Evolutionary conservation across 768 basidiomycete genomes (phyloP).

Genomic region (Dacryopinax primogenitus): DNA sequence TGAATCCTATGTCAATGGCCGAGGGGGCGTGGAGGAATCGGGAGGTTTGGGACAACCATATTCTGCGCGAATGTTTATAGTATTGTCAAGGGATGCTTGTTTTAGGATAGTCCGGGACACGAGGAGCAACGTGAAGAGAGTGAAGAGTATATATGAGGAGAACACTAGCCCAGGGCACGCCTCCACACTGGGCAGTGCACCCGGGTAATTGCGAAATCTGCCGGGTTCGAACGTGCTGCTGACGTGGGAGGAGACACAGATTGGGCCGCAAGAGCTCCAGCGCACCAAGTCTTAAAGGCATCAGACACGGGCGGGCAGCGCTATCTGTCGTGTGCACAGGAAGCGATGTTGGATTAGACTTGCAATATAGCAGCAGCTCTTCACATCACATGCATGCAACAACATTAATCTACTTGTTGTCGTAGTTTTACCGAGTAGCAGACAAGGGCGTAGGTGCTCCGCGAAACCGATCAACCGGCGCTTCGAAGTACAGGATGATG

Average conservation of each 20-base stretch:
- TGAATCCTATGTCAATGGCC: neutral
- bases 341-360: slow-evolving; percentile 1
- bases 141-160: neutral
- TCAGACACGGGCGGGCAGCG: neutral
- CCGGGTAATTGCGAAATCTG: neutral
- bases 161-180: neutral
- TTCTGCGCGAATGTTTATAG: neutral
- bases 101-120: slow-evolving; percentile 4
- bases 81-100: neutral
- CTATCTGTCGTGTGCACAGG: neutral
- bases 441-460: too few relatives aligned
- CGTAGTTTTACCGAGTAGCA: too few relatives aligned
- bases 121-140: slow-evolving; percentile 7
- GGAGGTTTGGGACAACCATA: neutral
- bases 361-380: neutral
- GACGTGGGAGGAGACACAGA: slow-evolving; percentile 5
- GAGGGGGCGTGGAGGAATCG: neutral
- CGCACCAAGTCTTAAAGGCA: neutral
- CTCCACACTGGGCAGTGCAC: slow-evolving; percentile 4
- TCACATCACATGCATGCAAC: slow-evolving; percentile 3
- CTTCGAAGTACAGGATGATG: neutral
- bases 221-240: neutral
- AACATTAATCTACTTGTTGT: too few relatives aligned
- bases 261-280: neutral
- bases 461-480: too few relatives aligned